These are phyloP conservation scores for Bretschneidera sinensis DNA, from an alignment of 345 rosid species.

Conservation along the genomic window DNA sequence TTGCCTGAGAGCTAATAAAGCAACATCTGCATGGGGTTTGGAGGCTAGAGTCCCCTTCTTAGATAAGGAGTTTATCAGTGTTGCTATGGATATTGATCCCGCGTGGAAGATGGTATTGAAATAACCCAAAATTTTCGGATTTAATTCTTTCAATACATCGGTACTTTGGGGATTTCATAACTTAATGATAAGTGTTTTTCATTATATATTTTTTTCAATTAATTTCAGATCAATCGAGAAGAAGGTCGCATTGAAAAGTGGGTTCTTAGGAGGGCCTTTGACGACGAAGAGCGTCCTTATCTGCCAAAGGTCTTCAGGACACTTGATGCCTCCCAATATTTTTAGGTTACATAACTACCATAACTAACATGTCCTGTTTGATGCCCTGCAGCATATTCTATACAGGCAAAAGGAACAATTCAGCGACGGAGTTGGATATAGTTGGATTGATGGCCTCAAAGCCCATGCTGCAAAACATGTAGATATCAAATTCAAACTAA, in stretches of 20 bases:
- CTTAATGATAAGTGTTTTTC: not conserved
- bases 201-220: no score
- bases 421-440: conserved; percentile 94
- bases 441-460: conserved; percentile 97
- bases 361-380: conserved; percentile 19
- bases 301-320: conserved; percentile 56
- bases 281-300: conserved; percentile 78
- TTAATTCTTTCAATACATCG: not conserved
- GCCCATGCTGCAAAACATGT: conserved; percentile 75
- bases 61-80: conserved; percentile 76
- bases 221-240: conserved; percentile 51
- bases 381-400: conserved; percentile 60
- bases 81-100: conserved; percentile 85
- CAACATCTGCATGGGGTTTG: conserved; percentile 94
- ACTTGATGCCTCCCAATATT: not conserved
- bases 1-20: conserved; percentile 88
- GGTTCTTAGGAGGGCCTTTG: conserved; percentile 82
- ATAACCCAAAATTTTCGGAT: not conserved
- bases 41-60: conserved; percentile 93
- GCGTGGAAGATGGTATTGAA: conserved; percentile 70
- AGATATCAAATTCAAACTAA: not conserved
- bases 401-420: conserved; percentile 97
- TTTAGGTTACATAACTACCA: not conserved
- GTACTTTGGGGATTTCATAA: not conserved
- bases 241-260: conserved; percentile 81